Percentiles rank a stretch among this genome's conserved stretches.
Conservation (phyloP, 2,329 filamentous ascomycete species). For the Aotearoamyces nothofagi region DNA sequence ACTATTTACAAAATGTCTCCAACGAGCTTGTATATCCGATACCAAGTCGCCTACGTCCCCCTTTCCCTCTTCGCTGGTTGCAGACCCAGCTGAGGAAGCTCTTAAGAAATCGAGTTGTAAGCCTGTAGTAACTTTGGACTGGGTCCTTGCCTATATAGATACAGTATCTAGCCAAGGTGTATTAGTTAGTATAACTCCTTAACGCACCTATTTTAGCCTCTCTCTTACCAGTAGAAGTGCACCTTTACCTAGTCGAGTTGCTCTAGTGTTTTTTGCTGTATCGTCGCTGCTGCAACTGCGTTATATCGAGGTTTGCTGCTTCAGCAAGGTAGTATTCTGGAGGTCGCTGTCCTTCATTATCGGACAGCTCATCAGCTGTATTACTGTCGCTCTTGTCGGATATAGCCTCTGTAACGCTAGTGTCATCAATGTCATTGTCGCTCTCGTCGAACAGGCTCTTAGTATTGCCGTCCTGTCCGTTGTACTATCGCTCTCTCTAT, state of each 20-base stretch:
- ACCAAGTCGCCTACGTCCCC: constrained; percentile 4
- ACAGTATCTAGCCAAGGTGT: constrained; percentile 6
- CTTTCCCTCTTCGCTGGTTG: constrained; percentile 7
- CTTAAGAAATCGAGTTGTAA: constrained; percentile 5
- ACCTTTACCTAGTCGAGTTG: constrained; percentile 2
- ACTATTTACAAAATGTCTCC: constrained; percentile 7
- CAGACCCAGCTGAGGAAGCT: constrained; percentile 7
- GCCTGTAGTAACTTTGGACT: constrained; percentile 3
- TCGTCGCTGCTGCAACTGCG: not conserved
- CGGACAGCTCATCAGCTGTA: constrained; percentile 4
- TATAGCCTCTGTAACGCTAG: constrained; percentile 7
- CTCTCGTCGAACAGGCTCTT: constrained; percentile 1
- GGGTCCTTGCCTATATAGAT: constrained; percentile 8
- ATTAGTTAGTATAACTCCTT: not conserved
- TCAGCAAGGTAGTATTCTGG: constrained; percentile 9
- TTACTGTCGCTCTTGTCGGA: constrained; percentile 1
- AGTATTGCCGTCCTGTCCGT: not conserved
- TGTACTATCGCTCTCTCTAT: not conserved
- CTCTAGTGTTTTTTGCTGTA: constrained; percentile 2
- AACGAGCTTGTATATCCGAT: constrained; percentile 6
- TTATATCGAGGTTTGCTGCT: constrained; percentile 8
- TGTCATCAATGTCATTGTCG: constrained; percentile 5
- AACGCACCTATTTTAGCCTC: not conserved
- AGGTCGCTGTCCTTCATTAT: constrained; percentile 8
- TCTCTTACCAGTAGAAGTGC: constrained; percentile 3